Percentiles rank a stretch among this genome's conserved stretches.
Conservation (phyloP, 2,329 filamentous ascomycete genomes). For the Aspergillus clavatus region DNA sequence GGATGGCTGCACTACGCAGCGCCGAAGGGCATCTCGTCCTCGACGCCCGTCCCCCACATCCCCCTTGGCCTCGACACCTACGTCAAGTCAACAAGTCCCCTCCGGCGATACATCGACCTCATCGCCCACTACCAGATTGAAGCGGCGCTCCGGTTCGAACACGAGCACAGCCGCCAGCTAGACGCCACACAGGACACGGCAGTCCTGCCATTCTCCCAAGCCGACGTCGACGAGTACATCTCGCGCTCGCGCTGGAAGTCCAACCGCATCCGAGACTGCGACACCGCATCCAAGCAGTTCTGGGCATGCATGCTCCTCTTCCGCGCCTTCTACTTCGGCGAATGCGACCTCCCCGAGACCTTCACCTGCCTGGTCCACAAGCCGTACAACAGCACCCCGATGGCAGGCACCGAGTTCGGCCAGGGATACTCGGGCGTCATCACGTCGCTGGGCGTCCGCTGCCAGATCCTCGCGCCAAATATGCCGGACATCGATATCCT, state of each 20-base stretch:
- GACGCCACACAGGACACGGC: conserved; percentile 24
- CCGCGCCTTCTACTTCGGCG: conserved; percentile 54
- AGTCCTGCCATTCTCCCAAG: conserved; percentile 48
- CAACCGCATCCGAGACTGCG: conserved; percentile 39
- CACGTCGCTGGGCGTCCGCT: conserved; percentile 29
- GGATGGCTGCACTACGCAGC: conserved; percentile 34
- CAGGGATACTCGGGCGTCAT: conserved; percentile 27
- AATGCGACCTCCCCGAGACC: conserved; percentile 48
- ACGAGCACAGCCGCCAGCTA: conserved; percentile 41
- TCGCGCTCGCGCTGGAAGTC: conserved; percentile 40
- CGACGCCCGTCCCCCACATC: conserved; percentile 46
- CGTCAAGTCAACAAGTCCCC: conserved; percentile 56
- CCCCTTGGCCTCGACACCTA: conserved; percentile 52
- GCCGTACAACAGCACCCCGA: conserved; percentile 17
- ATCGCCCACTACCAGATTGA: conserved; percentile 62
- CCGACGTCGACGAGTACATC: conserved; percentile 48
- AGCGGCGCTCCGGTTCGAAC: conserved; percentile 55
- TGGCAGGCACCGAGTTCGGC: conserved; percentile 18
- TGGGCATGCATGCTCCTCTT: conserved; percentile 54
- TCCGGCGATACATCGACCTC: conserved; percentile 58
- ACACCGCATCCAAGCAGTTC: conserved; percentile 33
- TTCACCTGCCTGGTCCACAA: conserved; percentile 38
- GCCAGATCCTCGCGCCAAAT: conserved; percentile 22
- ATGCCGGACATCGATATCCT: conserved; percentile 27
- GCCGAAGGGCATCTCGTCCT: conserved; percentile 41